A percentile compares a stretch with the other conserved stretches of the same genome.
Evolutionary conservation across 257 asterid genomes (phyloP).

Genomic region (Cinchona pubescens): DNA sequence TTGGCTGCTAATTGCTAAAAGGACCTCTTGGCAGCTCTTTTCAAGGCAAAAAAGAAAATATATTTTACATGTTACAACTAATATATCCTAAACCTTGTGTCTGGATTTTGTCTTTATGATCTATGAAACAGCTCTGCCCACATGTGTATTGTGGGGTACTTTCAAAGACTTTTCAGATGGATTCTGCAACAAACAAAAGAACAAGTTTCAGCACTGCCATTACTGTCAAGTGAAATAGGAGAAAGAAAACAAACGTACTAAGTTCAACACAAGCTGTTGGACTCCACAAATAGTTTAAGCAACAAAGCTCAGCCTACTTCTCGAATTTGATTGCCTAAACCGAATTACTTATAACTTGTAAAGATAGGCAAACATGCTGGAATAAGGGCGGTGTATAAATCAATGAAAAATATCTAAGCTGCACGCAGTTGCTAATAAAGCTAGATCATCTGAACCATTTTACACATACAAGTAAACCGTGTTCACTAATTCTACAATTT

Average conservation of each 20-base stretch:
- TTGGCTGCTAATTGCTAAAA: not conserved
- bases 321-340: not conserved
- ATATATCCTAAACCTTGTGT: not conserved
- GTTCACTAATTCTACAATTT: not conserved
- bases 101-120: conserved; percentile 2
- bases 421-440: no score
- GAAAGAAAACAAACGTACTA: not conserved
- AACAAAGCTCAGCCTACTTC: not conserved
- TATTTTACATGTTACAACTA: not conserved
- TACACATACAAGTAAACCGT: not conserved
- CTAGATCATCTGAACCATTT: not conserved
- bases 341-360: not conserved
- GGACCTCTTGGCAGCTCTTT: conserved; percentile 5
- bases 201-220: not conserved
- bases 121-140: conserved; percentile 50
- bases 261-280: not conserved
- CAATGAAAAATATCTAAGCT: not conserved
- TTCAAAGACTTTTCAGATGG: conserved; percentile 24
- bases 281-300: no score
- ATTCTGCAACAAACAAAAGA: conserved; percentile 3
- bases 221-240: not conserved
- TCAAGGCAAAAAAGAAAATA: not conserved
- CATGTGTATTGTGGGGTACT: conserved; percentile 23
- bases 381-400: not conserved
- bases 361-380: not conserved